A percentile compares a stretch with the other conserved stretches of the same genome.
These are phyloP conservation scores for Myrica gale DNA, from an alignment of 306 rosid genomes.

Conservation along the genomic window DNA sequence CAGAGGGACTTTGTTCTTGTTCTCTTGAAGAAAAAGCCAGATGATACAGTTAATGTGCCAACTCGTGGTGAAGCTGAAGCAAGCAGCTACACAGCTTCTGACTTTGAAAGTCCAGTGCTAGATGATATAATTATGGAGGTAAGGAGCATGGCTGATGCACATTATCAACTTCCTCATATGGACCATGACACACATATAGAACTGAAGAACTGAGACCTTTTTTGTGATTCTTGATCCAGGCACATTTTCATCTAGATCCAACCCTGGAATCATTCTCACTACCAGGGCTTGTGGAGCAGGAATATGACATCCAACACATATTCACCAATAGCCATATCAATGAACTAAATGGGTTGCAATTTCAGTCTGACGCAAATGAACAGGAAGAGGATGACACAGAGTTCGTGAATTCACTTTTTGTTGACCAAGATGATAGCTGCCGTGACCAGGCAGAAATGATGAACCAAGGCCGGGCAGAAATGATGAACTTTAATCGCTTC, in stretches of 20 bases:
- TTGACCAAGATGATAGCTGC: neutral
- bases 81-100: constrained; percentile 17
- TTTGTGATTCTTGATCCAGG: constrained; percentile 26
- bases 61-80: constrained; percentile 32
- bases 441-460: constrained; percentile 4
- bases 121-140: constrained; percentile 29
- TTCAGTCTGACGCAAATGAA: constrained; percentile 5
- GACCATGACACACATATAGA: constrained; percentile 5
- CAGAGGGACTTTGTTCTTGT: constrained; percentile 53
- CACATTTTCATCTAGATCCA: neutral
- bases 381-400: constrained; percentile 4
- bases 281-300: neutral
- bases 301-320: neutral
- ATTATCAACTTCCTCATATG: neutral
- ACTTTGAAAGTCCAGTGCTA: constrained; percentile 6
- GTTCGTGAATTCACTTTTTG: constrained; percentile 8
- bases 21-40: constrained; percentile 36
- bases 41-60: constrained; percentile 10
- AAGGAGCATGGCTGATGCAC: constrained; percentile 21
- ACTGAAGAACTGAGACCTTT: constrained; percentile 16
- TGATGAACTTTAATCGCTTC: constrained; percentile 6
- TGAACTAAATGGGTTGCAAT: neutral
- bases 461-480: constrained; percentile 15
- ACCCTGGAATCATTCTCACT: constrained; percentile 2
- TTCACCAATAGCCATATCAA: neutral